Evolutionary conservation across 2,329 filamentous ascomycete species (phyloP), one percentile per base, ranked within the genome.

Genomic region (Lachnellula willkommii): DNA sequence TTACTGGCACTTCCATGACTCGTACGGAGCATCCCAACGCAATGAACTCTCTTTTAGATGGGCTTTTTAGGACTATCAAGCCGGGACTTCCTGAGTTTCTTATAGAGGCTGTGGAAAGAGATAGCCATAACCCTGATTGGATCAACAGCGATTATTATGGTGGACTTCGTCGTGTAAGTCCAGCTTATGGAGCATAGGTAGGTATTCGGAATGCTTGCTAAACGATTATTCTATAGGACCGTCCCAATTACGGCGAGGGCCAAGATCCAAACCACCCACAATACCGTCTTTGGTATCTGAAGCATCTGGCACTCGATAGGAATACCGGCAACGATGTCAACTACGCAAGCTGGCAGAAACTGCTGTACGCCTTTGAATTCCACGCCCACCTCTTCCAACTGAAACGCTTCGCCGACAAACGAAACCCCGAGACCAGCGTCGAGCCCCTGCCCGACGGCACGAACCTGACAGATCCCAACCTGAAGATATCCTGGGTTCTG

Each of bases 401-500:
- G 22, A 52, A n/a, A 24, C 24, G 55, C 8, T 47, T 57, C 6
- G 39, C 37, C 4, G 47, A 57, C 35, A 8, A 11, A 2, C 15
- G 50, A 17, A 53, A 53, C n/a, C 50, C 50, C 3, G 28, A 47
- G n/a, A 9, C 35, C 15, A 12, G 26, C 5, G 5, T 15, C 17
- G 9, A 39, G 35, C 50, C 47, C 26, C 32, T 53, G 1, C 53
- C 53, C n/a, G 35, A 53, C 28, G 56, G 53, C 6, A 17, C 39
- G 2, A 59, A 56, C 15, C 42, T 59, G 8, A 12, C 14, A 11
- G 43, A 53, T 32, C 8, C 14, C 14, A 28, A 24, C 32, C 14
- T 53, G 40, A 32, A 35, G 7, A n/a, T 37, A n/a, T 37, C 53
- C 2, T 62, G 56, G 56, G 43, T 48, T 11, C 46, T 63, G 22